These are phyloP conservation scores for Canna indica DNA, from an alignment of 176 grass and related monocot species.

Conservation along the genomic window DNA sequence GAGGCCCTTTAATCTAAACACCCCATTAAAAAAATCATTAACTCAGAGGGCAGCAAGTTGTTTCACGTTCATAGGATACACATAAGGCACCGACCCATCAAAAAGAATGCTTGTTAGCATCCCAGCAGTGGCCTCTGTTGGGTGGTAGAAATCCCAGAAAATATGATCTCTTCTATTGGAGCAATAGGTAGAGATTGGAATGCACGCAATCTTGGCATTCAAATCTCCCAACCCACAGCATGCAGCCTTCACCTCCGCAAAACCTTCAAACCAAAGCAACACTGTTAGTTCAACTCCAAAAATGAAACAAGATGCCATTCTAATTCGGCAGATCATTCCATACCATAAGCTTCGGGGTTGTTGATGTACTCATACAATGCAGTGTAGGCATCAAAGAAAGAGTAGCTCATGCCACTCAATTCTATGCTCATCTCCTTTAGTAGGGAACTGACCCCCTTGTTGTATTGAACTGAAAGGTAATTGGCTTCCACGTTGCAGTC, in stretches of 20 bases:
- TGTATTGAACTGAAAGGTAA: conserved; percentile 32
- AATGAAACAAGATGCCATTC: not conserved
- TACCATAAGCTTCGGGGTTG: conserved; percentile 36
- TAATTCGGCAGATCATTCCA: too few relatives aligned
- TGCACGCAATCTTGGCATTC: conserved; percentile 61
- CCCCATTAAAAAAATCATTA: too few relatives aligned
- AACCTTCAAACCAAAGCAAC: conserved; percentile 24
- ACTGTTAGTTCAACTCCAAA: not conserved
- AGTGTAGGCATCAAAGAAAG: conserved; percentile 31
- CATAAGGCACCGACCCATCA: conserved; percentile 40
- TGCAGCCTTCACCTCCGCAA: conserved; percentile 46
- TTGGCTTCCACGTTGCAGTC: conserved; percentile 43
- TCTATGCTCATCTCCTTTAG: conserved; percentile 18
- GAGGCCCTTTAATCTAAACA: too few relatives aligned
- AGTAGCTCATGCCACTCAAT: conserved; percentile 36
- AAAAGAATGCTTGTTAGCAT: conserved; percentile 32
- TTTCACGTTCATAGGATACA: conserved; percentile 48
- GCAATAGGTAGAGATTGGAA: conserved; percentile 51
- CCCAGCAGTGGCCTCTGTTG: conserved; percentile 51
- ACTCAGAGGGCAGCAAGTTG: conserved; percentile 31
- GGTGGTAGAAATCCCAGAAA: conserved; percentile 88
- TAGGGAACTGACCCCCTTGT: conserved; percentile 28
- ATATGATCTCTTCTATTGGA: conserved; percentile 39
- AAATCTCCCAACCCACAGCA: conserved; percentile 80
- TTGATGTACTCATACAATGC: conserved; percentile 33